Conservation (phyloP, 2,329 filamentous ascomycete species). For the Trichoderma sp. region DNA sequence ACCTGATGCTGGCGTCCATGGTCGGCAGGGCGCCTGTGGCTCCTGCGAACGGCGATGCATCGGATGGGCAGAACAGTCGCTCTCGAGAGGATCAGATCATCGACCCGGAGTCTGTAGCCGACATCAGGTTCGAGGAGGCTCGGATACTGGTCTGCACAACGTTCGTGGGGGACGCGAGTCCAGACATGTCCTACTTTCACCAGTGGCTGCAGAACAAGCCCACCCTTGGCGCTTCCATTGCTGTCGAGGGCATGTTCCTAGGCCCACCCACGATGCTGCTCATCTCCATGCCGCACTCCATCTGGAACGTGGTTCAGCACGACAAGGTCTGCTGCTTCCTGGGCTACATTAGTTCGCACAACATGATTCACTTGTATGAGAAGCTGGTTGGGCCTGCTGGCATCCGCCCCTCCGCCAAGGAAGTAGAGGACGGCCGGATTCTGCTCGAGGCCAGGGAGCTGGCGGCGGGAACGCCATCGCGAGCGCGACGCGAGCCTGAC, state of each 20-base stretch:
- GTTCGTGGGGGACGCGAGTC: conserved; percentile 65
- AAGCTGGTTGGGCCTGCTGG: conserved; percentile 54
- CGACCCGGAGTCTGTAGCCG: conserved; percentile 52
- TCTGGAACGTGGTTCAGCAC: conserved; percentile 66
- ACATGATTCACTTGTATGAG: conserved; percentile 67
- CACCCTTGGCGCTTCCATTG: conserved; percentile 58
- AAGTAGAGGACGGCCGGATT: conserved; percentile 60
- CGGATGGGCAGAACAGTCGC: conserved; percentile 33
- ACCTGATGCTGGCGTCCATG: conserved; percentile 56
- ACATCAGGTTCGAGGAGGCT: conserved; percentile 63
- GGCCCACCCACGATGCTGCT: conserved; percentile 67
- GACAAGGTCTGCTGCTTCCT: conserved; percentile 68
- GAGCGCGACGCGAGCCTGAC: conserved; percentile 37
- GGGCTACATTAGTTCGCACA: conserved; percentile 67
- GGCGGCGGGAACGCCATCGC: conserved; percentile 42
- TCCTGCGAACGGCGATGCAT: conserved; percentile 36
- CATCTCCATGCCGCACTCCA: conserved; percentile 65
- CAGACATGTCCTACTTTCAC: conserved; percentile 67
- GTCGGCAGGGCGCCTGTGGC: conserved; percentile 38
- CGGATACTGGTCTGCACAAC: conserved; percentile 68
- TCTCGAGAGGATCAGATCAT: conserved; percentile 47
- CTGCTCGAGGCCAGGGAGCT: conserved; percentile 57
- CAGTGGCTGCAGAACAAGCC: conserved; percentile 66
- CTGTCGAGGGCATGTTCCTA: conserved; percentile 68
- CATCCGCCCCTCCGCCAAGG: conserved; percentile 51